Base-by-base conservation (phyloP, 768 basidiomycete species). In the Lanmaoa rubissima region DNA sequence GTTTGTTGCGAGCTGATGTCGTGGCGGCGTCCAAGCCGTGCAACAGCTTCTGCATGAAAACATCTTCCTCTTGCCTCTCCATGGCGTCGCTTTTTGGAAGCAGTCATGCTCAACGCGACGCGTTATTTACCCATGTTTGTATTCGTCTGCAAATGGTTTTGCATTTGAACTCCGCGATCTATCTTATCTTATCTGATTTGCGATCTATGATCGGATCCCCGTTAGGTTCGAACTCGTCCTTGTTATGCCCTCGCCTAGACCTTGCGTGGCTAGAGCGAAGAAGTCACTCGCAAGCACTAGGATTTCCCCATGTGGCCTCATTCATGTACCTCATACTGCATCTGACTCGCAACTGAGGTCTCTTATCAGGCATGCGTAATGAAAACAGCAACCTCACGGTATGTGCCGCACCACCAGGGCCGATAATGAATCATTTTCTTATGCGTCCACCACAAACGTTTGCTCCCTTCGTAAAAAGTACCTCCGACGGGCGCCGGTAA, bases 41-140 rank as follows among this genome's bases (percentile, higher is more conserved):
- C 44, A 88, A 69, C 2, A 89, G 65, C 28, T 64, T 71, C 14
- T 75, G 72, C 76, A 92, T 80, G 65, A 91, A 84, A 5, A 72
- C 81, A 28, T 78, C 77, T 59, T 90, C 88, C 40, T 83, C 83
- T 48, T 67, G 64, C 45, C 46, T 64, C 16, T 60, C 58, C 14
- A 78, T 69, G 49, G 76, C 28, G 28, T 31, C 28, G 7, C 28
- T 31, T 28, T 28, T 5, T 28, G 28, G 28, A 28, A 5, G 28
- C n/a, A n/a, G n/a, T n/a, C n/a, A n/a, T n/a, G n/a, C 26, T 36
- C 56, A 49, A 59, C 64, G 60, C 55, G 57, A 59, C 68, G 68
- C 66, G 68, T 69, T 66, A 53, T 68, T 69, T 68, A 43, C 4
- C 17, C 5, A 2, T 62, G 11, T 58, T 68, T 68, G 47, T 28